Evolutionary conservation across 495 filamentous ascomycete genomes (phyloP).

Genomic region (Aspergillus wentii): DNA sequence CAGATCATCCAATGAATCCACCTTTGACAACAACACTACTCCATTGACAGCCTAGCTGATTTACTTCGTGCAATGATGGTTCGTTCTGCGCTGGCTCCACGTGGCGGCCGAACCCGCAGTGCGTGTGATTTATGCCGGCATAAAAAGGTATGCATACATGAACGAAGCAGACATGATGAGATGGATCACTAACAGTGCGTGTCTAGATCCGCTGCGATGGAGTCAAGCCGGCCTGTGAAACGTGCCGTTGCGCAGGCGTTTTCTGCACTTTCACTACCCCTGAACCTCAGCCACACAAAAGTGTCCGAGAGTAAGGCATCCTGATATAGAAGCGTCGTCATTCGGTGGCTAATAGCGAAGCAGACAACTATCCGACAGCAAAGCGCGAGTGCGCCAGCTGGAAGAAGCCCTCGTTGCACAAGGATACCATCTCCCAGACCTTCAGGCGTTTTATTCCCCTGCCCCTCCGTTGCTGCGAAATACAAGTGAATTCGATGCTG

Average conservation of each 20-base stretch:
- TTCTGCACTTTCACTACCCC: constrained; percentile 18
- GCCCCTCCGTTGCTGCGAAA: constrained; percentile 9
- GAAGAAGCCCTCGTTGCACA: constrained; percentile 10
- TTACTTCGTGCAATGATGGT: too few species aligned
- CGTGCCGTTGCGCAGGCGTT: constrained; percentile 15
- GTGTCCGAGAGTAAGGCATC: constrained; percentile 16
- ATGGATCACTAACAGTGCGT: background rate
- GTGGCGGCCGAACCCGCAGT: constrained; percentile 11
- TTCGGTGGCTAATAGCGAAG: constrained; percentile 3
- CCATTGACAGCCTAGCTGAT: too few species aligned
- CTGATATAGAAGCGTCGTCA: background rate
- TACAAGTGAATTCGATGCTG: constrained; percentile 15
- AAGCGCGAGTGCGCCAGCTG: constrained; percentile 17
- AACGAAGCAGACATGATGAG: background rate
- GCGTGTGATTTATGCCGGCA: constrained; percentile 24
- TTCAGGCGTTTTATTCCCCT: background rate
- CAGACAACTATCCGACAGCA: constrained; percentile 20
- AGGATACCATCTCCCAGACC: background rate
- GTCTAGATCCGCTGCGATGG: constrained; percentile 26
- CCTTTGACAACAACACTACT: too few species aligned
- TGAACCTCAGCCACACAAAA: constrained; percentile 10
- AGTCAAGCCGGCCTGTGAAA: constrained; percentile 23
- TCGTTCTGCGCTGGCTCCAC: constrained; percentile 2
- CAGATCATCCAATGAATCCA: too few species aligned
- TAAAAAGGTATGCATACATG: constrained; percentile 12